Evolutionary conservation across 345 rosid species (phyloP), one percentile per base, ranked within the genome.

Genomic region (Mercurialis annua): DNA sequence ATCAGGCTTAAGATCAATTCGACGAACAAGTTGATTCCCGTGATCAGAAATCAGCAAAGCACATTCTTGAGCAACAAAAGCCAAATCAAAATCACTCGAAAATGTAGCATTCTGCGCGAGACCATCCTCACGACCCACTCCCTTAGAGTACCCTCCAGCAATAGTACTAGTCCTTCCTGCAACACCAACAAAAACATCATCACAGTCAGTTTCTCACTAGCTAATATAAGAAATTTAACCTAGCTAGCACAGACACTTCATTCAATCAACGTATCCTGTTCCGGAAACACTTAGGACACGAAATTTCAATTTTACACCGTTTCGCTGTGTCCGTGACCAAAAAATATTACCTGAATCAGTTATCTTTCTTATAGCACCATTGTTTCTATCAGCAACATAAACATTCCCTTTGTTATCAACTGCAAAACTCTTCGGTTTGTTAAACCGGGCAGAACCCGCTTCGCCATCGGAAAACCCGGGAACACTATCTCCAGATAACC

Each of bases 31-130:
- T 73, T 76, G 76, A 51, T 52, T 87, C 52, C 89, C 92, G 51
- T 71, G 96, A 61, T 89, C 92, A 1, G 89, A 79, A 62, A 89
- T 55, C 62, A 89, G 83, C 53, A 89, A 79, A 55, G 83, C 82
- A 60, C 92, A 89, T 61, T 70, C 73, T 24, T 69, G 64, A 43
- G 85, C 82, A 26, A 84, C 79, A 66, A 85, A 82, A 64, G 78
- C 66, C 64, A 87, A 40, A 64, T 85, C 90, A 61, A 82, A 84
- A 77, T 85, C 85, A 48, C 0, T 67, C 1, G 96, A 87, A 73
- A 89, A 89, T 2, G 90, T 76, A 21, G 96, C 96, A 66, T 84
- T 85, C 67, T 84, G 86, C 5, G 85, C 89, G 1, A 92, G 92
- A 52, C 92, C 92, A 64, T 89, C 90, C 49, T 70, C 61, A 6